Evolutionary conservation across 2,329 filamentous ascomycete genomes (phyloP), one percentile per base, ranked within the genome.

Genomic region (Fusarium guadeloupense): DNA sequence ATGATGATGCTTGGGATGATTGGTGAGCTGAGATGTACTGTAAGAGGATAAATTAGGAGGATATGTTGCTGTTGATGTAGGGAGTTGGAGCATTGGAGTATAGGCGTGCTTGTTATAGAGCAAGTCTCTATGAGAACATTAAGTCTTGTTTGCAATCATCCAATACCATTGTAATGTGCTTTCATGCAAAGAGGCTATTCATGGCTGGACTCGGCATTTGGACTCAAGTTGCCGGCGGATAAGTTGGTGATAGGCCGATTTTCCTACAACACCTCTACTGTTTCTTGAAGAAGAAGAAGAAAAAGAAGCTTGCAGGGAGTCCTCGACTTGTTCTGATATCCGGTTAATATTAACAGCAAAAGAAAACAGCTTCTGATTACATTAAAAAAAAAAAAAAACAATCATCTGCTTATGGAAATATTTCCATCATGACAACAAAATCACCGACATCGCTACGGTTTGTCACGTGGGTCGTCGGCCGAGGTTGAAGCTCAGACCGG

Each of bases 1-100:
- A 84, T 56, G 75, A 82, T 50, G 85, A 88, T 65, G 84, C 87
- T 55, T 89, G 86, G 86, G 86, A 88, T 74, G 85, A 86, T 63
- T 87, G 84, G 84, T 86, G 80, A 54, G 16, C 46, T 25, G 21
- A 31, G 33, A 49, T 60, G 26, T 34, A 30, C 17, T 34, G 28
- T 35, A 19, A 42, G 56, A 35, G 17, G 37, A 43, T 54, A 49
- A 43, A 50, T 35, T 28, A 41, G 42, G 28, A 13, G 20, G 39
- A 56, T 43, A 56, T 50, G 49, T 54, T 54, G 28, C 23, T 25
- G 53, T 52, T 52, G 52, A 64, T 56, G 44, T 57, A 52, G 44
- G 67, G 60, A 67, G 67, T 63, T 56, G 69, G 64, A 63, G 69
- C 60, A 66, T 63, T 66, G 68, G 70, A 71, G 64, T 71, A 67